Conservation (phyloP, 139 green algal species). For the Protoeuglena noctilucae region DNA sequence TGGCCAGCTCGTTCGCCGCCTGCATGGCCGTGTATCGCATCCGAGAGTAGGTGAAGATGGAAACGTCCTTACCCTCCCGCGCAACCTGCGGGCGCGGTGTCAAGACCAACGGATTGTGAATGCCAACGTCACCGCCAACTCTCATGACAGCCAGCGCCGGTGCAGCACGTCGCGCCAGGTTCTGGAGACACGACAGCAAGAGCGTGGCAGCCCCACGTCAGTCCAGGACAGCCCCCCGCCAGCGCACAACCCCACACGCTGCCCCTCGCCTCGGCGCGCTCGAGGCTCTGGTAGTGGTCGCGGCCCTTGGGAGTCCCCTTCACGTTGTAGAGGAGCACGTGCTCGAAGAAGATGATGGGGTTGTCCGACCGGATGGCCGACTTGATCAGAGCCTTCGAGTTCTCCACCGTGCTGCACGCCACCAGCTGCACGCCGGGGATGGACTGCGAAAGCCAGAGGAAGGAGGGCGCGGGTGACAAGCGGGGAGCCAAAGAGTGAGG, state of each 20-base stretch:
- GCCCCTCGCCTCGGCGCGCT: conserved; percentile 65
- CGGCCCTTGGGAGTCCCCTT: conserved; percentile 38
- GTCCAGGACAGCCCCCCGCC: too few species aligned
- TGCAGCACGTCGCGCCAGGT: too few species aligned
- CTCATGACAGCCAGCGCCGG: too few species aligned
- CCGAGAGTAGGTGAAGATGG: conserved; percentile 88
- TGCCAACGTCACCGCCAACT: too few species aligned
- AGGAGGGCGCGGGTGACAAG: too few species aligned
- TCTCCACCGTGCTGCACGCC: conserved; percentile 64
- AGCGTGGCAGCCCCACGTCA: too few species aligned
- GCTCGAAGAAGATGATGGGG: conserved; percentile 92
- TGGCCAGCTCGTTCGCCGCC: conserved; percentile 38
- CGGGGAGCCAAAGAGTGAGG: too few species aligned
- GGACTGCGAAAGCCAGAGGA: too few species aligned
- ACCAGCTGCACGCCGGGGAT: conserved; percentile 92
- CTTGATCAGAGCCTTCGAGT: conserved; percentile 87
- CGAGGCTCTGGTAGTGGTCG: conserved; percentile 52
- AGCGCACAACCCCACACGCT: too few species aligned
- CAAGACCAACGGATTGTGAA: too few species aligned
- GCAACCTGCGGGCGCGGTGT: too few species aligned
- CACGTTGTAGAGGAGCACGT: conserved; percentile 93
- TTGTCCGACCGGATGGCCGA: conserved; percentile 55
- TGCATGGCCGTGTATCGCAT: conserved; percentile 88
- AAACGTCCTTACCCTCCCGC: conserved; percentile 61
- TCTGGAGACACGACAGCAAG: too few species aligned